Conservation (phyloP, 257 asterid species). For the Solanum sejunctum region DNA sequence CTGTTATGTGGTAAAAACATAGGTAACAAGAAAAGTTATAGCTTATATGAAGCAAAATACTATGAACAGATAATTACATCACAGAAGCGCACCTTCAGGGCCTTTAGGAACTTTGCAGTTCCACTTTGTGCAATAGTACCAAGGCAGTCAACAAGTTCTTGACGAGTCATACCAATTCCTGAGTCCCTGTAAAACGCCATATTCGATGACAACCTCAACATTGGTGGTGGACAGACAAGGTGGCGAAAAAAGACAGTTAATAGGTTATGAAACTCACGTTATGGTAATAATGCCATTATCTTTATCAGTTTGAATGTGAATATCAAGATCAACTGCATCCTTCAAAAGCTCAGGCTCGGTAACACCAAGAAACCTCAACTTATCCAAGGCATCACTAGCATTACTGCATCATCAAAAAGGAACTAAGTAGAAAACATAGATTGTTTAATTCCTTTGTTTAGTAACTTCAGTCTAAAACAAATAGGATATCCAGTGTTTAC, state of each 20-base stretch:
- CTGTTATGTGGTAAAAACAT: slow-evolving; percentile 27
- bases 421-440: neutral
- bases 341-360: slow-evolving; percentile 70
- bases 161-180: slow-evolving; percentile 94
- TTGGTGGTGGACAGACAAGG: neutral
- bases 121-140: slow-evolving; percentile 99
- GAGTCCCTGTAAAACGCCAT: slow-evolving; percentile 49
- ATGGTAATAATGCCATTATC: slow-evolving; percentile 83
- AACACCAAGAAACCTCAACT: slow-evolving; percentile 90
- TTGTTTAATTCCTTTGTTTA: neutral
- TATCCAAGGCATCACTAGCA: slow-evolving; percentile 99
- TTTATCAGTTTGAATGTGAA: slow-evolving; percentile 74
- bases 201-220: slow-evolving; percentile 1
- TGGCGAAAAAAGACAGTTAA: neutral
- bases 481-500: neutral
- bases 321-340: slow-evolving; percentile 73
- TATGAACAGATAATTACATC: neutral
- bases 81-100: slow-evolving; percentile 51
- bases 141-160: slow-evolving; percentile 88
- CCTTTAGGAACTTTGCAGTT: slow-evolving; percentile 88
- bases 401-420: slow-evolving; percentile 38
- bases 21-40: neutral
- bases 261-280: slow-evolving; percentile 32
- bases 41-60: neutral
- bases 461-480: neutral